These are phyloP conservation scores for Byssothecium circinans DNA, from an alignment of 2,329 filamentous ascomycete genomes.

Conservation along the genomic window DNA sequence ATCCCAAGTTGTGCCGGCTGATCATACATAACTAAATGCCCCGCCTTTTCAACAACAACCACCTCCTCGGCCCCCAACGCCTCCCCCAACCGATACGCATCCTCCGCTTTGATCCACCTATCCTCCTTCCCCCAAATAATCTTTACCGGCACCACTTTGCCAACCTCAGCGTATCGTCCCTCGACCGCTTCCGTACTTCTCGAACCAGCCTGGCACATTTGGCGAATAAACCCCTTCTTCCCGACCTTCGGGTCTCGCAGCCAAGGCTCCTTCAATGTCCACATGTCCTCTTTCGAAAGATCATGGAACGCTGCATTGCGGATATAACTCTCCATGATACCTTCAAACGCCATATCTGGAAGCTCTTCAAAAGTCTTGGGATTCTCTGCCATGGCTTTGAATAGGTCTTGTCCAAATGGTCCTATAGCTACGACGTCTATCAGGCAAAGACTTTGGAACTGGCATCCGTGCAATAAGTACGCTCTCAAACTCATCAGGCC, in stretches of 20 bases:
- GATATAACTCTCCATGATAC: constrained; percentile 23
- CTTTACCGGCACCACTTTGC: constrained; percentile 15
- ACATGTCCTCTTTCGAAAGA: constrained; percentile 10
- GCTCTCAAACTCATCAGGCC: constrained; percentile 25
- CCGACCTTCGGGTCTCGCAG: constrained; percentile 12
- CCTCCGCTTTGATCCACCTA: constrained; percentile 17
- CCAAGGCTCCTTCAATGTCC: constrained; percentile 19
- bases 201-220: constrained; percentile 22
- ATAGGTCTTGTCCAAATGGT: constrained; percentile 22
- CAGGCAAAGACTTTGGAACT: constrained; percentile 20
- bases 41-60: constrained; percentile 15
- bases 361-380: constrained; percentile 14
- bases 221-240: constrained; percentile 19
- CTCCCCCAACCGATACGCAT: constrained; percentile 15
- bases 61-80: constrained; percentile 17
- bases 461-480: constrained; percentile 16
- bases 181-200: constrained; percentile 21
- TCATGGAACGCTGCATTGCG: constrained; percentile 16
- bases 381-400: constrained; percentile 17
- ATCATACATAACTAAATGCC: constrained; percentile 23
- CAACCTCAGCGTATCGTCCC: constrained; percentile 17
- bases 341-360: constrained; percentile 19
- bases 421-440: constrained; percentile 25
- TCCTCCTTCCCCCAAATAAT: constrained; percentile 24
- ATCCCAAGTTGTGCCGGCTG: constrained; percentile 17